Evolutionary conservation across 2,329 filamentous ascomycete genomes (phyloP).

Genomic region (Alternaria conjuncta): DNA sequence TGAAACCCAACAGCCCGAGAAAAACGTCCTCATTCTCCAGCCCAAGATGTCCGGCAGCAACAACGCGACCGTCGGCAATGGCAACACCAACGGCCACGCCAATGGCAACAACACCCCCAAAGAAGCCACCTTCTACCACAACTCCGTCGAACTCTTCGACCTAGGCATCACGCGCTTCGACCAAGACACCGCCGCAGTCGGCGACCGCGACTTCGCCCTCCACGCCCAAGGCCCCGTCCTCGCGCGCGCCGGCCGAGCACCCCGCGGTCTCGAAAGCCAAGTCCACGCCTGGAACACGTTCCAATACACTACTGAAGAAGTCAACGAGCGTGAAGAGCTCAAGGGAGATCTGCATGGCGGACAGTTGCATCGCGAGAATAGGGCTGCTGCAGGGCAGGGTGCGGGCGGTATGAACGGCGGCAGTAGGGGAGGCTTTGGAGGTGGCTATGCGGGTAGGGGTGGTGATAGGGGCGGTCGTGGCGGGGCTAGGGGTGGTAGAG

Average conservation of each 20-base stretch:
- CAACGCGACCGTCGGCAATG: neutral
- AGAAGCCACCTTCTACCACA: constrained; percentile 12
- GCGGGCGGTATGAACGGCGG: neutral
- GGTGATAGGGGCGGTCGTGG: neutral
- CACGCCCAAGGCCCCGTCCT: constrained; percentile 14
- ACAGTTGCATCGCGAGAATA: constrained; percentile 41
- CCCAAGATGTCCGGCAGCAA: neutral
- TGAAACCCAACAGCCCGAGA: neutral
- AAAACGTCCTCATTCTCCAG: neutral
- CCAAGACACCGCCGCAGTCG: constrained; percentile 36
- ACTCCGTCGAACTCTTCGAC: constrained; percentile 32
- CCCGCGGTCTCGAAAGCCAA: constrained; percentile 33
- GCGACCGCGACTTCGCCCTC: constrained; percentile 37
- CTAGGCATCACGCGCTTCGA: constrained; percentile 40
- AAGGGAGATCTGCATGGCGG: constrained; percentile 46
- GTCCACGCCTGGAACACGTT: constrained; percentile 41
- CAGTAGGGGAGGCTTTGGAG: neutral
- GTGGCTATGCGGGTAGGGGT: neutral
- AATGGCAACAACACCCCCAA: neutral
- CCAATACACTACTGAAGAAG: constrained; percentile 33
- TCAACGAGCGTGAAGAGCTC: constrained; percentile 33
- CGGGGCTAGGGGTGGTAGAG: constrained; percentile 3
- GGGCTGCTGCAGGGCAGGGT: constrained; percentile 22
- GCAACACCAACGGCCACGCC: constrained; percentile 1
- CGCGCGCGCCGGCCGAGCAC: constrained; percentile 29